Evolutionary conservation across 2,329 filamentous ascomycete species (phyloP), one percentile per base, ranked within the genome.

Genomic region (Tolypocladium cylindrosporum): DNA sequence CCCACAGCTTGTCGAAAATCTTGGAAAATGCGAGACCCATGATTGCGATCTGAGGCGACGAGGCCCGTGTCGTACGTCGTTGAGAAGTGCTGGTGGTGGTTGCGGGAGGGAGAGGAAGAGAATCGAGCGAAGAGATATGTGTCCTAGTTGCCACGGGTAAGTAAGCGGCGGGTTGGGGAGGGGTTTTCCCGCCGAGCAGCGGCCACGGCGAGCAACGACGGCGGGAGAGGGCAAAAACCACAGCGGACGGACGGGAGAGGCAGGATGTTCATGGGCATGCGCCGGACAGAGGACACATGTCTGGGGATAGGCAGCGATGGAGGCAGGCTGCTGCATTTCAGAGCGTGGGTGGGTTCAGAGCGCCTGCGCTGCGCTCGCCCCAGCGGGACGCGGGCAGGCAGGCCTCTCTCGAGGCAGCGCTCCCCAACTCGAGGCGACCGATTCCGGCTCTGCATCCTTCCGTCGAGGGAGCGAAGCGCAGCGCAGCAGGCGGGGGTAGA

Each of bases 11-110:
- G 75, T 96, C 90, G 77, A 97, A 94, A 74, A 97, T 77, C 85
- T 94, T 96, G 71, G 92, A 97, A 80, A 97, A 91, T 74, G 89
- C 86, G 78, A 97, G 85, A 95, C 94, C 94, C 94, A 99, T 99
- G 78, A 78, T 92, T 81, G 83, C 82, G 82, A 77, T 75, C 71
- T 67, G 60, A 59, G 69, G 69, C 71, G 68, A 65, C 66, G 64
- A 65, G 58, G 69, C 67, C 70, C 62, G 55, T 54, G 39, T 57
- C 57, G 56, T 59, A 59, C 54, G 60, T 56, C 55, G 40, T 56
- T 59, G 58, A 45, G 54, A 56, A 24, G 60, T 42, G 54, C 43
- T 50, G 55, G 54, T 54, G 57, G 56, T 45, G 51, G 40, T 41
- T 56, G 55, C 55, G 57, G 59, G 61, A 62, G 58, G 16, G 60